Percentiles rank a stretch among this genome's conserved stretches.
Evolutionary conservation across 805 yeast genomes (phyloP).

Genomic region (Yarrowia sp.): DNA sequence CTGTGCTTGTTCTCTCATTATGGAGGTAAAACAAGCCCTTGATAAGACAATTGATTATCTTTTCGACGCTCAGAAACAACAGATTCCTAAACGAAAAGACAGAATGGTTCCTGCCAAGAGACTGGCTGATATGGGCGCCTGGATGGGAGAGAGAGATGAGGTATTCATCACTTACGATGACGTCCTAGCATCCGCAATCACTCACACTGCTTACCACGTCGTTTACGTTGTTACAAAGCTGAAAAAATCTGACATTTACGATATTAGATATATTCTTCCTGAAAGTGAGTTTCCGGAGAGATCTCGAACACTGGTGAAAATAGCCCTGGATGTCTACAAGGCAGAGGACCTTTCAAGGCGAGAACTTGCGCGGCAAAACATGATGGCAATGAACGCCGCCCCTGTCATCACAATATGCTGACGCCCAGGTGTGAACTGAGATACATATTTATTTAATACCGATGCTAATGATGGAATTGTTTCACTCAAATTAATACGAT

Average conservation of each 20-base stretch:
- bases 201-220: not conserved
- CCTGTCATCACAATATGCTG: too few relatives aligned
- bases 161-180: conserved; percentile 1
- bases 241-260: not conserved
- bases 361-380: too few relatives aligned
- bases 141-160: not conserved
- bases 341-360: not conserved
- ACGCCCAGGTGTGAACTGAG: not conserved
- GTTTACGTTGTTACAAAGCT: not conserved
- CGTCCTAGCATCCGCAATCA: not conserved
- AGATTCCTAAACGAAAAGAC: not conserved
- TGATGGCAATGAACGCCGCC: too few relatives aligned
- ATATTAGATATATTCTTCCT: not conserved
- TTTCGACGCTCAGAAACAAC: not conserved
- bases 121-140: not conserved
- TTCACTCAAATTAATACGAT: too few relatives aligned
- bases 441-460: not conserved
- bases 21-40: not conserved
- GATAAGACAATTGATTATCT: not conserved
- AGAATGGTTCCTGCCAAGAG: not conserved
- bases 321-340: not conserved
- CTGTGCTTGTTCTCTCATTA: not conserved
- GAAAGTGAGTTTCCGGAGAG: not conserved
- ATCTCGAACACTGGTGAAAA: not conserved
- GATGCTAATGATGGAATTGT: not conserved